Percentiles rank a stretch among this genome's conserved stretches.
These are phyloP conservation scores for Karstenula rhodostoma DNA, from an alignment of 2,329 filamentous ascomycete species.

Conservation along the genomic window DNA sequence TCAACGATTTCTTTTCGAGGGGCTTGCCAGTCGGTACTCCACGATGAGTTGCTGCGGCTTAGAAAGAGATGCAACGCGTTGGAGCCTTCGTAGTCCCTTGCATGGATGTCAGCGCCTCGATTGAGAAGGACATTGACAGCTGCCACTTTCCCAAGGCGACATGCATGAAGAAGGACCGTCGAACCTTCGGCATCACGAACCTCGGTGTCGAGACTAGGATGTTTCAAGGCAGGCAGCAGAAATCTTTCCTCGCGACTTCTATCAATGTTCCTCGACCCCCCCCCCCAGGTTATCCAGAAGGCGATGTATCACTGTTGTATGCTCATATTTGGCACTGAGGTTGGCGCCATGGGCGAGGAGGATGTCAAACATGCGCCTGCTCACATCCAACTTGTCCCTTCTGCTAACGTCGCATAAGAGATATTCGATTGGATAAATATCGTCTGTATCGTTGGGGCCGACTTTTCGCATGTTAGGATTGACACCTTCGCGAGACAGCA, in stretches of 20 bases:
- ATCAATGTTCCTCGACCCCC: no score
- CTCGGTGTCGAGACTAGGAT: neutral
- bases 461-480: neutral
- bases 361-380: no score
- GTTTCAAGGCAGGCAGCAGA: neutral
- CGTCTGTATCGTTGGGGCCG: no score
- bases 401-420: no score
- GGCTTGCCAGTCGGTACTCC: neutral
- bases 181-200: neutral
- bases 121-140: neutral
- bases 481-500: neutral
- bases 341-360: no score
- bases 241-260: neutral
- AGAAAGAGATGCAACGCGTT: neutral
- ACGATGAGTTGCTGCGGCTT: no score
- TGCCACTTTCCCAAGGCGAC: neutral
- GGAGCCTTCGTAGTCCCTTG: neutral
- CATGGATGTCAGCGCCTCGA: conserved; percentile 1
- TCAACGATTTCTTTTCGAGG: neutral
- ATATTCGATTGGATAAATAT: no score
- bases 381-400: no score
- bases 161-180: neutral
- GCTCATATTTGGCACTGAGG: no score
- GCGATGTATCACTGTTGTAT: no score
- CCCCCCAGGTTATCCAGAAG: no score